These are phyloP conservation scores for Irpex sp. DNA, from an alignment of 1,284 basidiomycete genomes.

Conservation along the genomic window DNA sequence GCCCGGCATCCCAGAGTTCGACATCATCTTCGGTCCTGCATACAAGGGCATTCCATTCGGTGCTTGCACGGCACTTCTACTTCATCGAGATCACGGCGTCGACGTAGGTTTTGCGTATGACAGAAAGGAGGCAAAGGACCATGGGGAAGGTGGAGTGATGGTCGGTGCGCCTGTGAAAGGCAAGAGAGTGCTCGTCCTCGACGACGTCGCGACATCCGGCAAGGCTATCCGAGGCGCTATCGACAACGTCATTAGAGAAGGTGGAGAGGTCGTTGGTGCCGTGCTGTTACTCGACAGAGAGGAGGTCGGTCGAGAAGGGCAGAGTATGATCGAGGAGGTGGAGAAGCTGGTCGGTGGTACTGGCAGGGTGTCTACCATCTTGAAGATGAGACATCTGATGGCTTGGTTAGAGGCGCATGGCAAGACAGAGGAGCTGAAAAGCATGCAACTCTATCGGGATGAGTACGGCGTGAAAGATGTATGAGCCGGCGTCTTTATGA, in stretches of 20 bases:
- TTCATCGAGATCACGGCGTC: slow-evolving; percentile 64
- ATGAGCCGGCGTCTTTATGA: background rate
- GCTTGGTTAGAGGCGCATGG: slow-evolving; percentile 74
- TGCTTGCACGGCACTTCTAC: slow-evolving; percentile 79
- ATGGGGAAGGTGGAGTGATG: slow-evolving; percentile 94
- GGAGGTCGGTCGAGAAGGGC: slow-evolving; percentile 74
- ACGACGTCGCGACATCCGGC: slow-evolving; percentile 97
- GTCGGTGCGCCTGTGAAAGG: slow-evolving; percentile 85
- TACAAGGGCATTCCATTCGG: slow-evolving; percentile 98
- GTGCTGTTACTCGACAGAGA: slow-evolving; percentile 89
- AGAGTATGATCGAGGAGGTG: slow-evolving; percentile 83
- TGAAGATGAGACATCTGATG: slow-evolving; percentile 87
- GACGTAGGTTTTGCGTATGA: slow-evolving; percentile 88
- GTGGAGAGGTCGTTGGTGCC: slow-evolving; percentile 86
- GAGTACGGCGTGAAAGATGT: slow-evolving; percentile 66
- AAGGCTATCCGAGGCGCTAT: slow-evolving; percentile 88
- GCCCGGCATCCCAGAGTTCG: slow-evolving; percentile 62
- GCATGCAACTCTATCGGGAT: slow-evolving; percentile 81
- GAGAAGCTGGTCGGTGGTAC: slow-evolving; percentile 69
- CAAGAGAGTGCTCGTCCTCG: slow-evolving; percentile 82
- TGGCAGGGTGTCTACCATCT: slow-evolving; percentile 69
- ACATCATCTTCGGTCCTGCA: slow-evolving; percentile 94
- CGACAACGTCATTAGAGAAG: slow-evolving; percentile 62
- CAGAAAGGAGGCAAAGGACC: slow-evolving; percentile 93
- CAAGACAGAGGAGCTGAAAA: slow-evolving; percentile 60